Conservation (phyloP, 768 basidiomycete species). For the Austroboletus eburneus region DNA sequence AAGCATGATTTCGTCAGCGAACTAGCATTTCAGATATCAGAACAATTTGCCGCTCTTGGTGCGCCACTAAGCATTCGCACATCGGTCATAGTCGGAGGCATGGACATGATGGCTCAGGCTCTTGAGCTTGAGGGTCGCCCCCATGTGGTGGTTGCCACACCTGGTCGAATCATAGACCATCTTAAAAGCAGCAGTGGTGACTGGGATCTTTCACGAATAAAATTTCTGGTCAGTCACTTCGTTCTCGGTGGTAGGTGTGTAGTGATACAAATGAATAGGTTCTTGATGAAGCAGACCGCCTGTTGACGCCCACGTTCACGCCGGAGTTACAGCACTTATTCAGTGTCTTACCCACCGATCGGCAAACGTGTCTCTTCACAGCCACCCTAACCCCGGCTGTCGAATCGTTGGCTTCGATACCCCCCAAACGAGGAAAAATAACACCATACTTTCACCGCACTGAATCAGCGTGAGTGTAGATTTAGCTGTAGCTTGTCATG, state of each 20-base stretch:
- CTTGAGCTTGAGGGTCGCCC: conserved; percentile 81
- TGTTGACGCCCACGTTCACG: conserved; percentile 86
- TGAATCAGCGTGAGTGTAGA: conserved; percentile 56
- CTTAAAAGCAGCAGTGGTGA: conserved; percentile 68
- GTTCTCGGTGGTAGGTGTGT: not conserved
- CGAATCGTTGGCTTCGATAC: conserved; percentile 65
- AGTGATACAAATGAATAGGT: conserved; percentile 46
- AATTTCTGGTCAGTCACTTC: conserved; percentile 62
- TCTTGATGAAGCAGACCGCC: conserved; percentile 93
- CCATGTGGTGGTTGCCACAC: conserved; percentile 93
- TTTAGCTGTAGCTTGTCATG: not conserved
- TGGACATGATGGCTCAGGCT: conserved; percentile 97
- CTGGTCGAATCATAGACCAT: conserved; percentile 91
- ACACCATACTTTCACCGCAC: conserved; percentile 85
- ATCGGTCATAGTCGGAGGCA: conserved; percentile 90
- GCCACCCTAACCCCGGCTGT: conserved; percentile 90
- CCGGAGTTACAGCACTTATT: conserved; percentile 81
- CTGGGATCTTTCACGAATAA: conserved; percentile 82
- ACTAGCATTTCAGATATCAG: conserved; percentile 94
- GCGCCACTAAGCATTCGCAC: conserved; percentile 76
- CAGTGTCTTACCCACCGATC: conserved; percentile 65
- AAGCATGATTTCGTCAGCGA: conserved; percentile 51
- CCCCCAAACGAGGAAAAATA: conserved; percentile 78
- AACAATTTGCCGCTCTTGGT: conserved; percentile 92
- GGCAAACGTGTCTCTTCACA: conserved; percentile 97